phyloP scores from a whole-genome alignment of 768 basidiomycete species.

The Suillus fuscotomentosus region DNA sequence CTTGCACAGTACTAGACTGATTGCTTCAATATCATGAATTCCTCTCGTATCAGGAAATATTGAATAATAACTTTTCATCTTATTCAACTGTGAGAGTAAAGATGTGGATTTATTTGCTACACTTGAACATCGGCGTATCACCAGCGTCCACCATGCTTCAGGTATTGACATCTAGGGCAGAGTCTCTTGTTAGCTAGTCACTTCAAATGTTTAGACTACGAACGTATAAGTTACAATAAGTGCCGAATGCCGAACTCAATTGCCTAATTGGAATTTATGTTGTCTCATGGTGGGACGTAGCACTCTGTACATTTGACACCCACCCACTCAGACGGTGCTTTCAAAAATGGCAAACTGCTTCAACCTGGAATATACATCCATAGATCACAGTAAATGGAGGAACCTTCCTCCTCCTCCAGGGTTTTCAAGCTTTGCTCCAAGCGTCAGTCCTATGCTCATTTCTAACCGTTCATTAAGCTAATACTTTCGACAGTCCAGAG shows the following conservation, averaged over 20 bases:
- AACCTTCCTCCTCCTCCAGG: conserved; percentile 66
- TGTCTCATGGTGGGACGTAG: background rate
- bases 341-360: conserved; percentile 9
- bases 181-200: background rate
- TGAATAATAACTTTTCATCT: no score
- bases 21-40: no score
- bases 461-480: background rate
- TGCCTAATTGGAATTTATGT: background rate
- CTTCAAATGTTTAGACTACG: background rate
- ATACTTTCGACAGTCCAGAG: conserved; percentile 40
- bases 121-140: background rate
- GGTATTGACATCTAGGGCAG: background rate
- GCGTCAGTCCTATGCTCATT: conserved; percentile 12
- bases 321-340: background rate
- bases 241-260: background rate
- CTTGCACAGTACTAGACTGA: no score
- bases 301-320: background rate
- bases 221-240: background rate
- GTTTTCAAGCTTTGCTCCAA: conserved; percentile 48
- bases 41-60: no score
- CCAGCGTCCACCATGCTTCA: background rate
- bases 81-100: no score
- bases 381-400: conserved; percentile 48
- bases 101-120: background rate
- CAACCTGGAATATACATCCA: conserved; percentile 30